These are phyloP conservation scores for Fusarium sp. DNA, from an alignment of 2,329 filamentous ascomycete genomes.

Conservation along the genomic window DNA sequence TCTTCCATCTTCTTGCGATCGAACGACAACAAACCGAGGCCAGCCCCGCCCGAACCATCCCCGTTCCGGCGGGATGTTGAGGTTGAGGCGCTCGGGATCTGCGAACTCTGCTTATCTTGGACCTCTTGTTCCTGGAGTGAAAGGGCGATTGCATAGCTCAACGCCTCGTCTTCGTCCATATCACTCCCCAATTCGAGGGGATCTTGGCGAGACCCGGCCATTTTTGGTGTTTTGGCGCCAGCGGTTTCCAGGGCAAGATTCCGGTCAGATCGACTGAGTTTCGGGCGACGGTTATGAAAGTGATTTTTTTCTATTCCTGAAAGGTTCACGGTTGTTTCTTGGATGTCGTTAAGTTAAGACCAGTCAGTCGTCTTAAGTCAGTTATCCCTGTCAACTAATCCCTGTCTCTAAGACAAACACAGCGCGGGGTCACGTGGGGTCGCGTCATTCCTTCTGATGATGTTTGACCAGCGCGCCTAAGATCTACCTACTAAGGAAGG, in stretches of 20 bases:
- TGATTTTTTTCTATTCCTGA: constrained; percentile 29
- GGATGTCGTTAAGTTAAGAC: constrained; percentile 22
- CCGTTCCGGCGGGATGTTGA: constrained; percentile 32
- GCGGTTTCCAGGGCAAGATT: constrained; percentile 20
- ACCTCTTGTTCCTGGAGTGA: constrained; percentile 58
- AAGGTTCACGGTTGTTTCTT: constrained; percentile 21
- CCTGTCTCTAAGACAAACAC: constrained; percentile 5
- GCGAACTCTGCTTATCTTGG: constrained; percentile 30
- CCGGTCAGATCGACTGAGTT: constrained; percentile 30
- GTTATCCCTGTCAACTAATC: constrained; percentile 36
- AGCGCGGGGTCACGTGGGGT: constrained; percentile 46
- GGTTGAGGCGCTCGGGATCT: constrained; percentile 30
- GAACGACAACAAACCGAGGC: constrained; percentile 62
- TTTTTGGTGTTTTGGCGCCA: constrained; percentile 19
- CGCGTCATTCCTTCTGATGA: constrained; percentile 21
- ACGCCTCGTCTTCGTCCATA: constrained; percentile 67
- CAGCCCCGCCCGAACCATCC: constrained; percentile 29
- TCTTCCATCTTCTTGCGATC: constrained; percentile 87
- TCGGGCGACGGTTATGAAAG: constrained; percentile 38
- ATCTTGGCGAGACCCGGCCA: constrained; percentile 40
- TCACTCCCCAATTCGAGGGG: constrained; percentile 47
- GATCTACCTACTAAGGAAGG: background rate
- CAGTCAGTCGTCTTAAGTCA: constrained; percentile 5
- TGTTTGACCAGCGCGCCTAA: background rate
- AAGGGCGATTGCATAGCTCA: constrained; percentile 70